Percentiles rank a stretch among this genome's conserved stretches.
These are phyloP conservation scores for Mycena chlorophos DNA, from an alignment of 768 basidiomycete species.

Conservation along the genomic window DNA sequence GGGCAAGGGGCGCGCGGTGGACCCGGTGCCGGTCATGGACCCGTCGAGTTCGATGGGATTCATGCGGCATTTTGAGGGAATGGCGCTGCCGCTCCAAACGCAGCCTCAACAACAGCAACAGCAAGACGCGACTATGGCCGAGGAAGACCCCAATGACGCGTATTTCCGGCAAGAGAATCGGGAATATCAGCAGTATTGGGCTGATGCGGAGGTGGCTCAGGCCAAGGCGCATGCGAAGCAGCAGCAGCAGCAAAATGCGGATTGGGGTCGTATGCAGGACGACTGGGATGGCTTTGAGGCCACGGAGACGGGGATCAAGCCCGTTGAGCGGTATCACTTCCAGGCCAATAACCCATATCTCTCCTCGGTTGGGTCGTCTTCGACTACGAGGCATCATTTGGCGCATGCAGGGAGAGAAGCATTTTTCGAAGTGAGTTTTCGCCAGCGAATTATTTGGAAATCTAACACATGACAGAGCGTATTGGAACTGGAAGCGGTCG, in stretches of 20 bases:
- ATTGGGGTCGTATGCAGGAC: constrained; percentile 69
- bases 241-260: constrained; percentile 23
- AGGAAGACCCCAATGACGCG: constrained; percentile 57
- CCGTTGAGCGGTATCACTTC: constrained; percentile 64
- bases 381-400: constrained; percentile 51
- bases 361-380: constrained; percentile 47
- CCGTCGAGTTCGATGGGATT: background rate
- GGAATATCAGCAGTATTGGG: constrained; percentile 66
- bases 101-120: constrained; percentile 1
- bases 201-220: constrained; percentile 35
- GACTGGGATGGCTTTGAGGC: constrained; percentile 87
- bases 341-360: constrained; percentile 79
- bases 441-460: constrained; percentile 18
- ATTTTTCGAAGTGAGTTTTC: constrained; percentile 42
- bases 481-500: constrained; percentile 85
- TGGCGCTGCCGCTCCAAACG: too few species aligned
- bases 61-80: background rate
- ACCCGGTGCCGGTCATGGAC: constrained; percentile 12
- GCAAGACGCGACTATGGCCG: background rate
- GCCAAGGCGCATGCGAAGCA: constrained; percentile 14
- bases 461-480: constrained; percentile 58
- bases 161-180: constrained; percentile 72
- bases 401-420: constrained; percentile 39
- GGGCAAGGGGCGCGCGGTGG: constrained; percentile 63
- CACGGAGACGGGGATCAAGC: constrained; percentile 61